Evolutionary conservation across 1,139 yeast genomes (phyloP).

Genomic region (Candida glucosophila): DNA sequence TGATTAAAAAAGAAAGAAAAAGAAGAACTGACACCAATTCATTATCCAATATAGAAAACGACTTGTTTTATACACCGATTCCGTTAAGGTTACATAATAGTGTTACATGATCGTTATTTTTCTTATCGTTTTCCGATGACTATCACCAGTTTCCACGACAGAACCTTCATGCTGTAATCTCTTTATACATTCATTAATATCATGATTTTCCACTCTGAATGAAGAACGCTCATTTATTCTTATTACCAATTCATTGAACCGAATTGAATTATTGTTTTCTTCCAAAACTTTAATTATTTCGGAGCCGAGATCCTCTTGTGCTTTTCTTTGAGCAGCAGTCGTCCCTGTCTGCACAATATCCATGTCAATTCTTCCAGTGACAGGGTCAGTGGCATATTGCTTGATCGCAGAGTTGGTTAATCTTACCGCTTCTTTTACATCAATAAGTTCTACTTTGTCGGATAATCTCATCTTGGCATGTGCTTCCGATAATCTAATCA

Average conservation of each 20-base stretch:
- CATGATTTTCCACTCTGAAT: conserved; percentile 60
- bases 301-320: conserved; percentile 64
- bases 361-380: conserved; percentile 95
- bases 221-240: conserved; percentile 65
- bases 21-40: too few species aligned
- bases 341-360: conserved; percentile 95
- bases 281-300: conserved; percentile 47
- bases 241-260: conserved; percentile 54
- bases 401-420: conserved; percentile 88
- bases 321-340: conserved; percentile 75
- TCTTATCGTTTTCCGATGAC: conserved; percentile 60
- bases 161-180: conserved; percentile 72
- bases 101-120: conserved; percentile 28
- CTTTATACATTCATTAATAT: conserved; percentile 59
- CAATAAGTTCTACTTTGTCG: conserved; percentile 58
- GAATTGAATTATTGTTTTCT: conserved; percentile 33
- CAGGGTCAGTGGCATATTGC: conserved; percentile 96
- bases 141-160: conserved; percentile 65
- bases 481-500: conserved; percentile 92
- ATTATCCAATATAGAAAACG: too few species aligned
- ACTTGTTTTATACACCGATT: too few species aligned
- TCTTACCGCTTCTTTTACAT: conserved; percentile 92
- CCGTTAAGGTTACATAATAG: too few species aligned
- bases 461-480: conserved; percentile 94
- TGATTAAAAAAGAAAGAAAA: too few species aligned